These are phyloP conservation scores for Volutella citrinella DNA, from an alignment of 2,329 filamentous ascomycete species.

Conservation along the genomic window DNA sequence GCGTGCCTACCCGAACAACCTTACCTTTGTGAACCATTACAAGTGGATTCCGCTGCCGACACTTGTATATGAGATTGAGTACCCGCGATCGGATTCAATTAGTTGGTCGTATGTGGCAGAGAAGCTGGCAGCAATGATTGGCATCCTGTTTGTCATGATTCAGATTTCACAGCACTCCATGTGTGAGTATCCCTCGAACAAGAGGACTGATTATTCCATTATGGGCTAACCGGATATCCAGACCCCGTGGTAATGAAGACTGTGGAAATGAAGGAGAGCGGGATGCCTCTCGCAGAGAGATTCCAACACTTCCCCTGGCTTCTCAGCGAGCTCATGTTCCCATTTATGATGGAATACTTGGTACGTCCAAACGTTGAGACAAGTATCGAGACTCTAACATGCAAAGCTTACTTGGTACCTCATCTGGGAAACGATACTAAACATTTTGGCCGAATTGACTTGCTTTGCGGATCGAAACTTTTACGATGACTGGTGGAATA, in stretches of 20 bases:
- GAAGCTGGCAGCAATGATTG: conserved; percentile 67
- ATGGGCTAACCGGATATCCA: conserved; percentile 15
- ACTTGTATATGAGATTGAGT: conserved; percentile 75
- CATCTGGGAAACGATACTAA: conserved; percentile 75
- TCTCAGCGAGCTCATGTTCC: conserved; percentile 72
- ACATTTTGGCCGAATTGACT: conserved; percentile 73
- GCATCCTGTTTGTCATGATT: conserved; percentile 75
- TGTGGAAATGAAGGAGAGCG: conserved; percentile 63
- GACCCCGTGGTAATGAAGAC: conserved; percentile 69
- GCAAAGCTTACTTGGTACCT: conserved; percentile 68
- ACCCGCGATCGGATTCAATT: conserved; percentile 65
- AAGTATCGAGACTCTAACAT: conserved; percentile 3
- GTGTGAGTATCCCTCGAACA: conserved; percentile 34
- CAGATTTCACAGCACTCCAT: conserved; percentile 74
- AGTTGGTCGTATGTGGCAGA: conserved; percentile 75
- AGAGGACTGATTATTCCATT: neutral
- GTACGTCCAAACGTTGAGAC: conserved; percentile 23
- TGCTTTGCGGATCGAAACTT: conserved; percentile 75
- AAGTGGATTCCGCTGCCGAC: conserved; percentile 76
- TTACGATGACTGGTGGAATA: conserved; percentile 64
- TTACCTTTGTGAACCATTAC: conserved; percentile 62
- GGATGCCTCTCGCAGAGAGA: conserved; percentile 57
- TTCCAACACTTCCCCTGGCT: conserved; percentile 71
- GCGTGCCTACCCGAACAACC: conserved; percentile 65
- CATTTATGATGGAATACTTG: conserved; percentile 75